A percentile compares a stretch with the other conserved stretches of the same genome.
These are phyloP conservation scores for Ilex asprella DNA, from an alignment of 257 asterid genomes.

Conservation along the genomic window DNA sequence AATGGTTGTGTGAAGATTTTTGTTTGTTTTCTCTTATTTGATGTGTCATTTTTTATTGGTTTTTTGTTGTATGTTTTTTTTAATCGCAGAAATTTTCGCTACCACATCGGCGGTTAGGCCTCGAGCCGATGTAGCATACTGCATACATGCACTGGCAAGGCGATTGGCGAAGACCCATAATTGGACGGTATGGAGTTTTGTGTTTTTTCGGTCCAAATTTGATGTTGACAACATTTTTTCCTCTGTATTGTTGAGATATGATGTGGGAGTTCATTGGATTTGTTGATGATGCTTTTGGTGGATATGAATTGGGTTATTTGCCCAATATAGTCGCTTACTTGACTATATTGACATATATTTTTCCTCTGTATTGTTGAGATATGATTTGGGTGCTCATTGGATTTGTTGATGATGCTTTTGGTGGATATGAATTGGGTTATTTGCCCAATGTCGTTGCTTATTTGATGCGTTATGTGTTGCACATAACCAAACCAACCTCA, in stretches of 20 bases:
- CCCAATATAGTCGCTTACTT: too few relatives aligned
- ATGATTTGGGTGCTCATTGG: constrained; percentile 1
- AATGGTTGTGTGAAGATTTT: constrained; percentile 6
- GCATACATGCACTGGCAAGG: constrained; percentile 84
- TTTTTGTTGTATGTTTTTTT: constrained; percentile 26
- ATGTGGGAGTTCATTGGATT: neutral
- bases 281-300: neutral
- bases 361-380: too few relatives aligned
- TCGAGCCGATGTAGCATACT: constrained; percentile 92
- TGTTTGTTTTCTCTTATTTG: neutral
- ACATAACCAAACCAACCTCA: too few relatives aligned
- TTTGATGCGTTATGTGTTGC: neutral
- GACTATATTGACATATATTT: too few relatives aligned
- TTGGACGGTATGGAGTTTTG: constrained; percentile 73
- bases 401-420: constrained; percentile 5
- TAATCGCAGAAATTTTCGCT: constrained; percentile 77
- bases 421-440: neutral
- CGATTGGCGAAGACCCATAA: constrained; percentile 89
- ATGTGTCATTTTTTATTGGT: constrained; percentile 3
- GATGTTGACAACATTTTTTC: too few relatives aligned
- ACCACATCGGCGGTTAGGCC: constrained; percentile 75
- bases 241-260: neutral
- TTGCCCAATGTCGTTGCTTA: too few relatives aligned
- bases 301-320: neutral
- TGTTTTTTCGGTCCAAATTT: too few relatives aligned